These are phyloP conservation scores for Hyaloscypha finlandica DNA, from an alignment of 495 filamentous ascomycete genomes.

Conservation along the genomic window DNA sequence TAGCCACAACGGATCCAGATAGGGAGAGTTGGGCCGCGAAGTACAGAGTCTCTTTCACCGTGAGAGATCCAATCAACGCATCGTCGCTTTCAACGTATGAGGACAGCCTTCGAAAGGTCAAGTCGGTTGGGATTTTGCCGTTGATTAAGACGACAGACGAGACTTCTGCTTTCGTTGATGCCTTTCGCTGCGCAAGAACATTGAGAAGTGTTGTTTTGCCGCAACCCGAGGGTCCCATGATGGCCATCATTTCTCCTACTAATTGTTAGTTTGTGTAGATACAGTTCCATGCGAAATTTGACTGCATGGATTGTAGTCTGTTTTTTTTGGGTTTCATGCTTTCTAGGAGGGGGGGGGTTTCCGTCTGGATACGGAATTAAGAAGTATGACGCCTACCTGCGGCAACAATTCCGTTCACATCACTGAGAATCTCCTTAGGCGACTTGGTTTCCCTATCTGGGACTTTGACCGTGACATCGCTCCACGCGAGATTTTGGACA, in stretches of 20 bases:
- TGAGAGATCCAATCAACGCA: constrained; percentile 72
- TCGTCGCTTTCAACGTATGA: constrained; percentile 84
- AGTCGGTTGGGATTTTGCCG: constrained; percentile 40
- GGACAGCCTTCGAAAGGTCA: constrained; percentile 50
- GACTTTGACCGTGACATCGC: not conserved
- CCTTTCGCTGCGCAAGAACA: no score
- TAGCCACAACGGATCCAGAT: constrained; percentile 39
- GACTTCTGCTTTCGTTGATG: no score
- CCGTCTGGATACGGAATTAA: no score
- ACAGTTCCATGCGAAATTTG: no score
- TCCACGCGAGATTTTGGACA: not conserved
- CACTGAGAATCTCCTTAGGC: not conserved
- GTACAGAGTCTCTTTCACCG: constrained; percentile 70
- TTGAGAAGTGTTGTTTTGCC: no score
- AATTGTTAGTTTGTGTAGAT: no score
- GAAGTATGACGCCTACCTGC: not conserved
- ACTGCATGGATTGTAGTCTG: no score
- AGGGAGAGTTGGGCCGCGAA: constrained; percentile 52
- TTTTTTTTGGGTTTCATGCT: no score
- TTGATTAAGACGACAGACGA: constrained; percentile 44
- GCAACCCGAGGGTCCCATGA: no score
- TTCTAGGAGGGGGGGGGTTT: no score
- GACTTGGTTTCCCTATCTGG: not conserved
- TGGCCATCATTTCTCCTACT: no score
- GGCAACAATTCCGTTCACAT: not conserved